phyloP scores from a whole-genome alignment of 1,139 yeast genomes.

The Lodderomyces margitis region DNA sequence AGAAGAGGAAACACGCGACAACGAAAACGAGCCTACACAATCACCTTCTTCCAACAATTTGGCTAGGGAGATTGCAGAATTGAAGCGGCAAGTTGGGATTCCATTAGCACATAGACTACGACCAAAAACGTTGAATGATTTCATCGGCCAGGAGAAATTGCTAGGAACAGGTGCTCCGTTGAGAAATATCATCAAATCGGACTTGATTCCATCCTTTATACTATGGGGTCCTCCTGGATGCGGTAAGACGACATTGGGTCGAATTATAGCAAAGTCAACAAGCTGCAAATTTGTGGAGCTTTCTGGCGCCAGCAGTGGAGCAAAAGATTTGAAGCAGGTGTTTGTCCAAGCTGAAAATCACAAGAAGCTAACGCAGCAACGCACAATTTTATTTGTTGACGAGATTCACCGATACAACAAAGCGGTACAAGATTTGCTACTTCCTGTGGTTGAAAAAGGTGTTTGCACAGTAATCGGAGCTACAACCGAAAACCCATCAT shows the following conservation, averaged over 20 bases:
- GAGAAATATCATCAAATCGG: slow-evolving; percentile 61
- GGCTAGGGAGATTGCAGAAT: slow-evolving; percentile 20
- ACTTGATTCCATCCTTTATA: slow-evolving; percentile 75
- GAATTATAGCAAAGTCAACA: slow-evolving; percentile 57
- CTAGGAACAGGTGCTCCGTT: slow-evolving; percentile 74
- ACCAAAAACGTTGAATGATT: slow-evolving; percentile 72
- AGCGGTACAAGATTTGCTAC: slow-evolving; percentile 82
- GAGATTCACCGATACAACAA: slow-evolving; percentile 92
- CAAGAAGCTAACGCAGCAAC: slow-evolving; percentile 57
- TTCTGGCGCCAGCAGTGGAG: slow-evolving; percentile 80
- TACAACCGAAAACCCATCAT: slow-evolving; percentile 96
- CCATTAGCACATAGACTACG: slow-evolving; percentile 88
- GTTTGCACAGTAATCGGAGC: slow-evolving; percentile 79
- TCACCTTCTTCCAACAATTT: slow-evolving; percentile 10
- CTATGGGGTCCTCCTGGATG: slow-evolving; percentile 97
- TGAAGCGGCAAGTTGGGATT: slow-evolving; percentile 48
- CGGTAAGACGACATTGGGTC: slow-evolving; percentile 81
- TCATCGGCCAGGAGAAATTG: slow-evolving; percentile 82
- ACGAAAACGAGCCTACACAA: no score
- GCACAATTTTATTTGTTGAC: slow-evolving; percentile 82
- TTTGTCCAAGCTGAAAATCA: slow-evolving; percentile 76
- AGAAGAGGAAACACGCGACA: slow-evolving; percentile 1
- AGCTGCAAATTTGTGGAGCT: slow-evolving; percentile 69
- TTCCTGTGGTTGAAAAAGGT: slow-evolving; percentile 72
- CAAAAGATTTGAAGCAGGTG: slow-evolving; percentile 66